Evolutionary conservation across 208 protist species (phyloP).

Genomic region (Trypanosoma lewisi): DNA sequence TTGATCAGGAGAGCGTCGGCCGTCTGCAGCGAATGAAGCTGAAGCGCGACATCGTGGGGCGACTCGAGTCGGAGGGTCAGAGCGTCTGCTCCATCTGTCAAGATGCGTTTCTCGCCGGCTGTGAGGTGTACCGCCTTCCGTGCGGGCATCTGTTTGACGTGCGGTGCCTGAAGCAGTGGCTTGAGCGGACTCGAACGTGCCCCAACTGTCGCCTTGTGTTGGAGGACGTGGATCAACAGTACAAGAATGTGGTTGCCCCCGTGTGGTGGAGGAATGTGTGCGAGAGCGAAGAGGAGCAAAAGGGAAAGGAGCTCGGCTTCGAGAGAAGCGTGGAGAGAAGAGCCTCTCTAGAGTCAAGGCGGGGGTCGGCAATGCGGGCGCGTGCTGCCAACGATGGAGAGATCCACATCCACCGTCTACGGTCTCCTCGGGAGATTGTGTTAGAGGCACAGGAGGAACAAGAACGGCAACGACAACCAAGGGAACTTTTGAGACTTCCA

Average conservation of each 20-base stretch:
- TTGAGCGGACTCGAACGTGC: conserved; percentile 41
- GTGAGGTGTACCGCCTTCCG: conserved; percentile 53
- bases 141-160: conserved; percentile 70
- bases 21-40: conserved; percentile 17
- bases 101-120: conserved; percentile 23
- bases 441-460: not conserved
- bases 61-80: conserved; percentile 18
- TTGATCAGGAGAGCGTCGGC: conserved; percentile 16
- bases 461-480: not conserved
- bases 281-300: conserved; percentile 4
- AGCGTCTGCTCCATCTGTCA: conserved; percentile 36
- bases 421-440: not conserved
- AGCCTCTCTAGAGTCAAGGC: no score
- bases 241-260: conserved; percentile 21
- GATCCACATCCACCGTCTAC: not conserved
- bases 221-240: conserved; percentile 28
- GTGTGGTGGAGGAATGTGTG: conserved; percentile 14
- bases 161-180: conserved; percentile 45
- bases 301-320: not conserved
- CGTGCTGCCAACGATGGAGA: not conserved
- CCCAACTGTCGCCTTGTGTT: conserved; percentile 56
- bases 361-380: not conserved
- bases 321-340: not conserved
- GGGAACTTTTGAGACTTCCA: not conserved
- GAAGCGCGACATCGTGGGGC: conserved; percentile 7